Conservation (phyloP, 345 rosid genomes). For the Aethionema arabicum region DNA sequence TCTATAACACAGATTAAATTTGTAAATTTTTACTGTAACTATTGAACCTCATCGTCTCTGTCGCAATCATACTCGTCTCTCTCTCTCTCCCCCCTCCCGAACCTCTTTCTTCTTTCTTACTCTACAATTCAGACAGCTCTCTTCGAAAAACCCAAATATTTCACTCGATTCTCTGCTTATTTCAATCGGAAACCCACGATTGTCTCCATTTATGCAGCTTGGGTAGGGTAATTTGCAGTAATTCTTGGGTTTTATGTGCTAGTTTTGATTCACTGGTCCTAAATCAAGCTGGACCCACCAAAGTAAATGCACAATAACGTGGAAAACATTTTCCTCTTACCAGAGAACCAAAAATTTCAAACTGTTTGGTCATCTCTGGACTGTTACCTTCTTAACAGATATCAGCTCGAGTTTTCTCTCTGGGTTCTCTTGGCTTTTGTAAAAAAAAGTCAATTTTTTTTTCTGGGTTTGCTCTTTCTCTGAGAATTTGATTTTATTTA, state of each 20-base stretch:
- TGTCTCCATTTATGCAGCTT: slow-evolving; percentile 4
- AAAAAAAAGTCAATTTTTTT: not conserved
- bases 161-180: slow-evolving; percentile 6
- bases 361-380: not conserved
- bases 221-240: not conserved
- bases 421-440: not conserved
- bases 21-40: not conserved
- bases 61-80: not conserved
- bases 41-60: not conserved
- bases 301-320: slow-evolving; percentile 26
- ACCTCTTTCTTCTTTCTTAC: not conserved
- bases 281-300: slow-evolving; percentile 18
- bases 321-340: slow-evolving; percentile 19
- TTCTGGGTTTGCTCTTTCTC: not conserved
- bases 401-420: not conserved
- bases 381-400: slow-evolving; percentile 12
- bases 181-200: slow-evolving; percentile 2
- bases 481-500: not conserved
- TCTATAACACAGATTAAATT: not conserved
- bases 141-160: not conserved
- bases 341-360: not conserved
- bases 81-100: not conserved
- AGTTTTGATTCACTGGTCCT: slow-evolving; percentile 8
- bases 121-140: slow-evolving; percentile 3
- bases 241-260: slow-evolving; percentile 16